phyloP scores from a whole-genome alignment of 1,139 yeast species.

The Hyphopichia buzzinii region DNA sequence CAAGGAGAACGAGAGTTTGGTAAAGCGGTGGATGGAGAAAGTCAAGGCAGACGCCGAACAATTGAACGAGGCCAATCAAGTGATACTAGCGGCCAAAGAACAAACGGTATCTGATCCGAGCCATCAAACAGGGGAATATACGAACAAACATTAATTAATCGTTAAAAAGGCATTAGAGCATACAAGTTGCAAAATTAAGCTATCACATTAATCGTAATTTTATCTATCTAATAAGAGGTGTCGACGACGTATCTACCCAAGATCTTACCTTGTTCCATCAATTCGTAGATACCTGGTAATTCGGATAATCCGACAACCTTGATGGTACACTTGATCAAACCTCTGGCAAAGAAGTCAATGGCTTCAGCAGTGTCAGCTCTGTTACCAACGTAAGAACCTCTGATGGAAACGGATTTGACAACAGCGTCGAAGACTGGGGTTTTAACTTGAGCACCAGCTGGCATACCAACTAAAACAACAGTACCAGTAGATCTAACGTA shows the following conservation, averaged over 20 bases:
- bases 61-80: conserved; percentile 55
- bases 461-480: conserved; percentile 72
- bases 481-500: conserved; percentile 70
- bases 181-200: too few relatives aligned
- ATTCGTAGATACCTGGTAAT: conserved; percentile 58
- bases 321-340: conserved; percentile 67
- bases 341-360: conserved; percentile 68
- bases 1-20: conserved; percentile 51
- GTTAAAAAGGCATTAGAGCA: too few relatives aligned
- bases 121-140: too few relatives aligned
- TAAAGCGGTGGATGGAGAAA: conserved; percentile 60
- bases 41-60: conserved; percentile 58
- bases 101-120: too few relatives aligned
- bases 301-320: conserved; percentile 68
- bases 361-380: conserved; percentile 80
- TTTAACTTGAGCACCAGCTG: conserved; percentile 66
- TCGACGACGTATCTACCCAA: conserved; percentile 79
- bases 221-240: conserved; percentile 44
- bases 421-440: conserved; percentile 67
- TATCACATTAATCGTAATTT: background rate
- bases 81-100: conserved; percentile 20
- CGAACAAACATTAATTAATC: too few relatives aligned
- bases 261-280: conserved; percentile 71
- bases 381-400: conserved; percentile 78
- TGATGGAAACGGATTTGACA: conserved; percentile 59